phyloP scores from a whole-genome alignment of 352 stramenopile species.

The Globisporangium heterothallicum region DNA sequence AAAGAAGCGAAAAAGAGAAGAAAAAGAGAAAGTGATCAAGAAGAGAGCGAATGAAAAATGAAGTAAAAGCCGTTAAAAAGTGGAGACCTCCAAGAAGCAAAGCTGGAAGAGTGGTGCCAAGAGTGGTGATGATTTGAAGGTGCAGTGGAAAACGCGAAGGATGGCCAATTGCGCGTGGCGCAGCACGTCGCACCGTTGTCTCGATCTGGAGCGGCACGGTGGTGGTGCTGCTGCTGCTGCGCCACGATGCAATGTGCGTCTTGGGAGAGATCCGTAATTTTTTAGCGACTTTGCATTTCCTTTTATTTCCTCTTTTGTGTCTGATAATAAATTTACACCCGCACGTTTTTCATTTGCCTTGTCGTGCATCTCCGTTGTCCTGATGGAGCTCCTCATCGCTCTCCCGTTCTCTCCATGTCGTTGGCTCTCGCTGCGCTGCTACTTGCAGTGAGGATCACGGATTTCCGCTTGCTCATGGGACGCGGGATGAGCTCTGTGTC shows the following conservation, averaged over 20 bases:
- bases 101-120: constrained; percentile 5
- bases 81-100: constrained; percentile 1
- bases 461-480: constrained; percentile 11
- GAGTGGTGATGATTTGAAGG: constrained; percentile 5
- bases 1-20: constrained; percentile 8
- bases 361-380: background rate
- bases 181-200: background rate
- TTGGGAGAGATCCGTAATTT: constrained; percentile 23
- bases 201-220: background rate
- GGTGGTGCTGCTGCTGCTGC: background rate
- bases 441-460: constrained; percentile 1
- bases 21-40: constrained; percentile 13
- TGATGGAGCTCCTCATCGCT: constrained; percentile 1
- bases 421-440: constrained; percentile 10
- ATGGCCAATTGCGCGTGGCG: background rate
- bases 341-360: background rate
- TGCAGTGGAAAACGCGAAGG: constrained; percentile 2
- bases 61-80: constrained; percentile 4
- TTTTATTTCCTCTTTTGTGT: constrained; percentile 57
- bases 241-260: constrained; percentile 20
- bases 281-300: constrained; percentile 27
- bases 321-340: constrained; percentile 53
- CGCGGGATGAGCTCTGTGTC: constrained; percentile 55
- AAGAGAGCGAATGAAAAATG: constrained; percentile 6
- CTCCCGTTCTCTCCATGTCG: too few relatives aligned